phyloP scores from a whole-genome alignment of 2,329 filamentous ascomycete genomes.

The Arthrocladium fulminans region DNA sequence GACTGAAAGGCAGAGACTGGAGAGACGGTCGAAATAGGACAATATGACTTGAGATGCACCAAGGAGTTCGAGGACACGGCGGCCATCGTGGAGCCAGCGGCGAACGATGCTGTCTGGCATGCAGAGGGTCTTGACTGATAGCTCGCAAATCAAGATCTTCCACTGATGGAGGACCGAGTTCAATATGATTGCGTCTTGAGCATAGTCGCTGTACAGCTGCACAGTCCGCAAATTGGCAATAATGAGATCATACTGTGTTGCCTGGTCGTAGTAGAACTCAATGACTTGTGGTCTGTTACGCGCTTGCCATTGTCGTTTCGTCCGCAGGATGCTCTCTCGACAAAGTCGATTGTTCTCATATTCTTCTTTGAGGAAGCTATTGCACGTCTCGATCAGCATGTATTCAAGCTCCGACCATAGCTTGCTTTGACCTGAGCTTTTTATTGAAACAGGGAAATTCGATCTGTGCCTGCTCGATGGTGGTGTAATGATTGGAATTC shows the following conservation, averaged over 20 bases:
- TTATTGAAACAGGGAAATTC: constrained; percentile 32
- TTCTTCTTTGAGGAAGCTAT: constrained; percentile 37
- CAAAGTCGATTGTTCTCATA: constrained; percentile 32
- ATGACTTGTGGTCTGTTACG: constrained; percentile 41
- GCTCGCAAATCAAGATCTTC: constrained; percentile 39
- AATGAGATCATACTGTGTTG: constrained; percentile 42
- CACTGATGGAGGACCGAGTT: constrained; percentile 43
- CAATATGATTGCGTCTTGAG: constrained; percentile 32
- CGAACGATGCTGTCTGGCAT: constrained; percentile 40
- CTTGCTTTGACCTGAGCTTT: constrained; percentile 33
- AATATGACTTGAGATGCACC: constrained; percentile 34
- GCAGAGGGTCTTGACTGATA: constrained; percentile 44
- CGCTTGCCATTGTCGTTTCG: constrained; percentile 34
- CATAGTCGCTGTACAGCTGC: constrained; percentile 37
- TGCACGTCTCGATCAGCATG: constrained; percentile 38
- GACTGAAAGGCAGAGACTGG: constrained; percentile 23
- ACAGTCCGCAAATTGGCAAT: constrained; percentile 38
- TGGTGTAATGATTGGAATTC: constrained; percentile 7
- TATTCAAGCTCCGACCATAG: constrained; percentile 39
- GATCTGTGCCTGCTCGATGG: constrained; percentile 16
- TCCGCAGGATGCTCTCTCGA: constrained; percentile 31
- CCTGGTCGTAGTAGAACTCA: constrained; percentile 46
- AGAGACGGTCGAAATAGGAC: constrained; percentile 32
- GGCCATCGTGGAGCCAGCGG: constrained; percentile 42
- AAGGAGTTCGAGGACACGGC: constrained; percentile 42